A percentile compares a stretch with the other conserved stretches of the same genome.
Evolutionary conservation across 139 green algal genomes (phyloP).

Genomic region (Desmodesmus armatus): DNA sequence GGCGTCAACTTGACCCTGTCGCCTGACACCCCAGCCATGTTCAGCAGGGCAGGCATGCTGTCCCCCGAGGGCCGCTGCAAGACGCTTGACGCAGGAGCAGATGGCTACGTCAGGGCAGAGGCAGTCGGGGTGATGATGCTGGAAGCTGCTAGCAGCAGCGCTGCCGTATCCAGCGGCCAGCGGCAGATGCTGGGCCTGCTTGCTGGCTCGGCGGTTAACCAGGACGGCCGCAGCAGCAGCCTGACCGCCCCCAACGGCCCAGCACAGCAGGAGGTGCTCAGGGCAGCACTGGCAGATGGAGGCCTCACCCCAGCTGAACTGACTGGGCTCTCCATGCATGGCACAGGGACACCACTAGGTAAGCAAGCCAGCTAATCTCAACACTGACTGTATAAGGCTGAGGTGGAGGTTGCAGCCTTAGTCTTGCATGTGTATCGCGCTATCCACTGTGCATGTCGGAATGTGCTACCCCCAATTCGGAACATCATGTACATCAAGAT

Average conservation of each 20-base stretch:
- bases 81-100: constrained; percentile 82
- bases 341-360: constrained; percentile 63
- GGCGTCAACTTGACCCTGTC: constrained; percentile 68
- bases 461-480: no score
- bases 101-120: constrained; percentile 87
- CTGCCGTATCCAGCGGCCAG: neutral
- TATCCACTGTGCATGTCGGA: no score
- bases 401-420: neutral
- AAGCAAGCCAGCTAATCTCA: constrained; percentile 58
- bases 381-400: no score
- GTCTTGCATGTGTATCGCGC: neutral
- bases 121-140: constrained; percentile 61
- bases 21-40: constrained; percentile 67
- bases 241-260: constrained; percentile 91
- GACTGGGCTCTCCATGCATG: constrained; percentile 75
- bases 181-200: constrained; percentile 56
- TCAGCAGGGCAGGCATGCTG: constrained; percentile 76
- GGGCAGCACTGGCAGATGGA: constrained; percentile 57
- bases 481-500: no score
- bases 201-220: constrained; percentile 83
- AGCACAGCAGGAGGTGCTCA: constrained; percentile 86
- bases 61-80: constrained; percentile 87
- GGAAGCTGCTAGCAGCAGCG: neutral
- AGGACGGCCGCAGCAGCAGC: constrained; percentile 89
- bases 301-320: constrained; percentile 46